A percentile compares a stretch with the other conserved stretches of the same genome.
Evolutionary conservation across 345 rosid genomes (phyloP).

Genomic region (Eucalyptus tenuipes): DNA sequence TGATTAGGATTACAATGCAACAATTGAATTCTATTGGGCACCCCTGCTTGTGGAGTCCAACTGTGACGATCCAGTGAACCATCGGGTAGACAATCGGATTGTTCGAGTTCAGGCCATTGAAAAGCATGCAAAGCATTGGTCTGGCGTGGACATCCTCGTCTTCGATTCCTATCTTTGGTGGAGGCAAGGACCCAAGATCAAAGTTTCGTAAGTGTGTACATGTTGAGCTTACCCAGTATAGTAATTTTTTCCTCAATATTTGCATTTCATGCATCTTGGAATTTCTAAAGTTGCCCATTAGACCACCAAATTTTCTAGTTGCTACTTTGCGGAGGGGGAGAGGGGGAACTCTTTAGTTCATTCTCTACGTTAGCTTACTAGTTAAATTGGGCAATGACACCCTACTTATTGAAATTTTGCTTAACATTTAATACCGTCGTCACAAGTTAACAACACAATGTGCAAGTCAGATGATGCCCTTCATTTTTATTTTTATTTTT

Average conservation of each 20-base stretch:
- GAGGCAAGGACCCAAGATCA: slow-evolving; percentile 55
- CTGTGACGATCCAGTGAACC: slow-evolving; percentile 70
- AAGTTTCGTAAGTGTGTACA: slow-evolving; percentile 47
- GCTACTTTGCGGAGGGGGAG: background rate
- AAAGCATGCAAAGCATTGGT: slow-evolving; percentile 80
- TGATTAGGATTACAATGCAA: slow-evolving; percentile 66
- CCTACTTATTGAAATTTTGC: background rate
- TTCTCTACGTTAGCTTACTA: background rate
- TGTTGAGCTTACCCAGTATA: background rate
- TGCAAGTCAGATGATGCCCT: background rate
- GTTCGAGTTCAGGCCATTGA: slow-evolving; percentile 63
- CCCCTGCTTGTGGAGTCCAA: slow-evolving; percentile 90
- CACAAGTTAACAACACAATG: background rate
- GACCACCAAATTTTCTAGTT: background rate
- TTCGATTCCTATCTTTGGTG: slow-evolving; percentile 94
- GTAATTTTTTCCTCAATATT: background rate
- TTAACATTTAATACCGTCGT: background rate
- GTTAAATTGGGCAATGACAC: background rate
- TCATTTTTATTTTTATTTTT: background rate
- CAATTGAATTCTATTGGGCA: slow-evolving; percentile 87
- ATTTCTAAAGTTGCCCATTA: background rate
- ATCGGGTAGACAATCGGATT: slow-evolving; percentile 47
- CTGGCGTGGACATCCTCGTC: slow-evolving; percentile 52
- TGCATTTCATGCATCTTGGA: background rate
- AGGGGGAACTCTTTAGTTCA: background rate